Conservation (phyloP, 495 filamentous ascomycete genomes). For the Collariella sp. region DNA sequence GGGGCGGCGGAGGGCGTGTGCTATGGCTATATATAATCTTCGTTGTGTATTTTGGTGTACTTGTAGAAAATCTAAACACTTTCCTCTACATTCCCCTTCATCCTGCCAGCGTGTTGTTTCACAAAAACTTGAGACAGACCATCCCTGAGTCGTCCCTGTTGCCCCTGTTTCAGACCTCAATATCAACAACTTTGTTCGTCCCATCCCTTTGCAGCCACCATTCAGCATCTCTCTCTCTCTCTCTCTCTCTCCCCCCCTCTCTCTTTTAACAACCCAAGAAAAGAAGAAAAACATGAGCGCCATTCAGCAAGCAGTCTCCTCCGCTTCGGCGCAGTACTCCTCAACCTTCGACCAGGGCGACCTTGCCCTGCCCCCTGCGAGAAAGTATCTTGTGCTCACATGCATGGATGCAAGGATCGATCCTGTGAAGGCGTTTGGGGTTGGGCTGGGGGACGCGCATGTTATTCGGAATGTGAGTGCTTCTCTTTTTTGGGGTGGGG, state of each 20-base stretch:
- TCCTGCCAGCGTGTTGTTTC: background rate
- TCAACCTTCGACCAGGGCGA: slow-evolving; percentile 54
- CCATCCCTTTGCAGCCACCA: background rate
- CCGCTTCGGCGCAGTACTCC: slow-evolving; percentile 53
- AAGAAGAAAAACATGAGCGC: slow-evolving; percentile 22
- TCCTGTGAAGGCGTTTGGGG: slow-evolving; percentile 60
- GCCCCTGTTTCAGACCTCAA: too few species aligned
- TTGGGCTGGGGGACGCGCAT: slow-evolving; percentile 68
- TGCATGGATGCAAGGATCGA: slow-evolving; percentile 87
- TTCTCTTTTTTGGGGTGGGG: too few species aligned
- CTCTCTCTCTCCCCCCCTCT: background rate
- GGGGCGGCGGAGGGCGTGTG: background rate
- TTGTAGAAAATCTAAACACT: background rate
- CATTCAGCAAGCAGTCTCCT: slow-evolving; percentile 47
- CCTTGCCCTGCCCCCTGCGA: slow-evolving; percentile 63
- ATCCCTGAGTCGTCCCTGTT: too few species aligned
- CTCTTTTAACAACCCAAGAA: background rate
- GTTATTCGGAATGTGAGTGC: slow-evolving; percentile 62
- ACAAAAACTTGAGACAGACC: too few species aligned
- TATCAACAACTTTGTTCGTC: too few species aligned
- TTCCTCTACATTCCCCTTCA: background rate
- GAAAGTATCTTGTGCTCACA: slow-evolving; percentile 57
- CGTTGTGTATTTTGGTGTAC: background rate
- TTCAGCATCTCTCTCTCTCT: background rate
- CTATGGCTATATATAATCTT: background rate